Percentiles rank a stretch among this genome's conserved stretches.
These are phyloP conservation scores for Hymenoscyphus scutula DNA, from an alignment of 2,329 filamentous ascomycete genomes.

Conservation along the genomic window DNA sequence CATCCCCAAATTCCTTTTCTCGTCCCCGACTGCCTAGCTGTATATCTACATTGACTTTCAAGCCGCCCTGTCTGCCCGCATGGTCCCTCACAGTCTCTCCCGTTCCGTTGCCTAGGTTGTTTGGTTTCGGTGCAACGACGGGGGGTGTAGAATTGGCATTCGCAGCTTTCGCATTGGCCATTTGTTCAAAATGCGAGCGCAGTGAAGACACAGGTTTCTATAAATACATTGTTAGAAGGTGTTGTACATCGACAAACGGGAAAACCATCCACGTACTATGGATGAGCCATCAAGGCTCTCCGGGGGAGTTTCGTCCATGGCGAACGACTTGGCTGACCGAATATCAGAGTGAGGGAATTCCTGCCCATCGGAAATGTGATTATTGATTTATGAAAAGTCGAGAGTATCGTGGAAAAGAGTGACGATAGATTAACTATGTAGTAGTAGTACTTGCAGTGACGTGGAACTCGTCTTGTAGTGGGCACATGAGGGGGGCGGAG, in stretches of 20 bases:
- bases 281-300: constrained; percentile 74
- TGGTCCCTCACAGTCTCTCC: constrained; percentile 22
- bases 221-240: constrained; percentile 13
- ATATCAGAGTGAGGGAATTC: constrained; percentile 16
- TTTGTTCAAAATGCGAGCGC: constrained; percentile 77
- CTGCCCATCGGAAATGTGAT: constrained; percentile 25
- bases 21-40: constrained; percentile 27
- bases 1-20: constrained; percentile 25
- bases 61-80: constrained; percentile 23
- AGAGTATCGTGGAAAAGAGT: not conserved
- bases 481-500: constrained; percentile 18
- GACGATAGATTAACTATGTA: not conserved
- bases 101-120: constrained; percentile 6
- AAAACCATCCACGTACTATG: constrained; percentile 48
- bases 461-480: constrained; percentile 9
- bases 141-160: constrained; percentile 30
- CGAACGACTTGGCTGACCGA: constrained; percentile 18
- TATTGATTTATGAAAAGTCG: constrained; percentile 20
- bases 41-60: constrained; percentile 20
- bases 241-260: not conserved
- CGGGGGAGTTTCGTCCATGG: constrained; percentile 45
- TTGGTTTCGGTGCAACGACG: constrained; percentile 31
- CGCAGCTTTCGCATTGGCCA: constrained; percentile 52
- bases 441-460: constrained; percentile 8
- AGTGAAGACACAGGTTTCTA: constrained; percentile 81